Conservation (phyloP, 371 early-diverging fungal genomes). For the Rhizopus delemar region DNA sequence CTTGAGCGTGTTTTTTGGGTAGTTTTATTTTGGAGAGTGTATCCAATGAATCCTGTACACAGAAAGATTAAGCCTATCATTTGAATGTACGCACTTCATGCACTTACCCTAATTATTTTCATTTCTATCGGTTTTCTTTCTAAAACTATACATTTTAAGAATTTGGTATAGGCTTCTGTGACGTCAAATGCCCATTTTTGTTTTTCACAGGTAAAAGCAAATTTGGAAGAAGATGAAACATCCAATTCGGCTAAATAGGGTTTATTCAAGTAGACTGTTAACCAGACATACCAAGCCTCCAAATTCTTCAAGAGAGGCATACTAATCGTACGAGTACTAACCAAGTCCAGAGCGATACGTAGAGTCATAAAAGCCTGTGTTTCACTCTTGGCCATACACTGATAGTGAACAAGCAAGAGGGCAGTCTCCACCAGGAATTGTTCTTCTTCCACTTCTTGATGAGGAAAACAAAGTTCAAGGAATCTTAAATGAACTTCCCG, state of each 20-base stretch:
- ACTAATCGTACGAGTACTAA: neutral
- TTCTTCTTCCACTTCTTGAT: neutral
- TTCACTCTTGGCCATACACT: conserved; percentile 33
- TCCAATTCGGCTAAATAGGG: conserved; percentile 16
- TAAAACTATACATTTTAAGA: conserved; percentile 14
- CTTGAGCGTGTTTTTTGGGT: neutral
- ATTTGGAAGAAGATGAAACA: neutral
- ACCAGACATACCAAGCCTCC: conserved; percentile 28
- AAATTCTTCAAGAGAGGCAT: conserved; percentile 4
- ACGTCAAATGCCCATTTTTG: conserved; percentile 19
- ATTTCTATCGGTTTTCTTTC: conserved; percentile 6
- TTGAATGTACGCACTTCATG: neutral
- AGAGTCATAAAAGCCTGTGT: conserved; percentile 35
- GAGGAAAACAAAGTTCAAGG: conserved; percentile 24
- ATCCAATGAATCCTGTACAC: neutral
- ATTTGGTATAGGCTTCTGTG: conserved; percentile 13
- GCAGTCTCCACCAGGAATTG: conserved; percentile 23
- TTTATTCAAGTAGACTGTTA: conserved; percentile 20
- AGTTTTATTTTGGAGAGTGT: neutral
- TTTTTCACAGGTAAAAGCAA: neutral
- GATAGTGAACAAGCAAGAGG: conserved; percentile 41
- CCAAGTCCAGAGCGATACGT: conserved; percentile 14
- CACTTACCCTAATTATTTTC: conserved; percentile 14
- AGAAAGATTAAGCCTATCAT: neutral
- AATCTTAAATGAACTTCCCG: conserved; percentile 34